Conservation (phyloP, 768 basidiomycete species). For the Amanita rubescens region DNA sequence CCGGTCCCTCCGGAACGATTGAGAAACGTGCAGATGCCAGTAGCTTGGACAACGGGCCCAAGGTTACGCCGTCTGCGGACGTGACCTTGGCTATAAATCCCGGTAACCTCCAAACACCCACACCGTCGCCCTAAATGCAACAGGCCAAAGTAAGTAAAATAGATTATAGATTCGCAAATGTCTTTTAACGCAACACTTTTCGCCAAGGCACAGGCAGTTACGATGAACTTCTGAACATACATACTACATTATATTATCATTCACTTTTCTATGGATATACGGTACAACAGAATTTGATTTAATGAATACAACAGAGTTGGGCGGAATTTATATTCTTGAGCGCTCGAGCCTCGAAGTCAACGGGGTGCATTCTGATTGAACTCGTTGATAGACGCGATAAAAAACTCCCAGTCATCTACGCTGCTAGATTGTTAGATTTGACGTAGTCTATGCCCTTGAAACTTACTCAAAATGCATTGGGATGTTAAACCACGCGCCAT, state of each 20-base stretch:
- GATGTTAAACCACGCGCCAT: constrained; percentile 48
- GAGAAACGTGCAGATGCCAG: too few species aligned
- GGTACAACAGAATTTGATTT: neutral
- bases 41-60: neutral
- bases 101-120: too few species aligned
- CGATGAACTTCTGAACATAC: neutral
- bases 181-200: neutral
- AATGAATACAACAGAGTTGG: neutral
- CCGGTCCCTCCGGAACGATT: too few species aligned
- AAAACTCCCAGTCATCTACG: constrained; percentile 18
- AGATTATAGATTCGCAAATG: neutral
- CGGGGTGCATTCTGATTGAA: neutral
- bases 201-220: neutral
- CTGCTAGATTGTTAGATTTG: constrained; percentile 8
- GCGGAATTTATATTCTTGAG: neutral
- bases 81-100: neutral
- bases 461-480: constrained; percentile 47
- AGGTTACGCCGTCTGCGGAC: neutral
- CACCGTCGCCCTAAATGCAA: too few species aligned
- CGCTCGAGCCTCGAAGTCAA: neutral
- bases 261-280: neutral
- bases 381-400: constrained; percentile 5
- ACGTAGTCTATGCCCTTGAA: neutral
- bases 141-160: neutral
- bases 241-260: too few species aligned